Evolutionary conservation across 2,329 filamentous ascomycete genomes (phyloP), one percentile per base, ranked within the genome.

Genomic region (Cryphonectria nitschkei): DNA sequence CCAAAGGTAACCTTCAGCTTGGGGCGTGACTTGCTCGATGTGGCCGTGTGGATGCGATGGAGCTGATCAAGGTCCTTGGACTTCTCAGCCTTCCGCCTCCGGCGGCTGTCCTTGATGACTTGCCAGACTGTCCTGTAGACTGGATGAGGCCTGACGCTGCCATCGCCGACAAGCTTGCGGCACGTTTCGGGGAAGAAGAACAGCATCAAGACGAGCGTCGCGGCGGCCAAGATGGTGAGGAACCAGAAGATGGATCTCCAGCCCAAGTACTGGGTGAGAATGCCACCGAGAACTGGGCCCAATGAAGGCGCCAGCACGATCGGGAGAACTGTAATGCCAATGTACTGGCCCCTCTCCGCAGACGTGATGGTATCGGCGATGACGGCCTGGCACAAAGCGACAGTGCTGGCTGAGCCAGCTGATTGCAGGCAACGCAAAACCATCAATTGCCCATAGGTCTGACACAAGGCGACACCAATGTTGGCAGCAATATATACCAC

Each of bases 321-420:
- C 1, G 83, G 86, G 29, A 83, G 78, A 29, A 82, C 83, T 34
- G 83, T 87, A 74, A 84, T 84, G 56, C 84, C 88, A 67, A 91
- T 84, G 74, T 89, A 89, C 52, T 84, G 81, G 2, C 89, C 89
- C 71, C 91, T 81, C 76, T 93, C 90, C 0, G 85, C 85, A 1
- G 86, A 86, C 0, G 89, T 90, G 14, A 87, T 82, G 8, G 91
- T 82, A 76, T 93, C 91, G 0, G 88, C 88, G 1, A 93, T 84
- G 0, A 92, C 86, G 0, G 86, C 90, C 39, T 79, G 80, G 39
- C 81, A 82, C 3, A 93, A 80, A 0, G 90, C 86, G 5, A 92
- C 82, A 0, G 89, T 91, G 1, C 86, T 86, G 68, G 85, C 87
- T 56, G 85, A 88, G 0, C 89, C 88, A 0, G 85, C 83, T 6